Evolutionary conservation across 257 asterid species (phyloP).

Genomic region (Anisodus tanguticus): DNA sequence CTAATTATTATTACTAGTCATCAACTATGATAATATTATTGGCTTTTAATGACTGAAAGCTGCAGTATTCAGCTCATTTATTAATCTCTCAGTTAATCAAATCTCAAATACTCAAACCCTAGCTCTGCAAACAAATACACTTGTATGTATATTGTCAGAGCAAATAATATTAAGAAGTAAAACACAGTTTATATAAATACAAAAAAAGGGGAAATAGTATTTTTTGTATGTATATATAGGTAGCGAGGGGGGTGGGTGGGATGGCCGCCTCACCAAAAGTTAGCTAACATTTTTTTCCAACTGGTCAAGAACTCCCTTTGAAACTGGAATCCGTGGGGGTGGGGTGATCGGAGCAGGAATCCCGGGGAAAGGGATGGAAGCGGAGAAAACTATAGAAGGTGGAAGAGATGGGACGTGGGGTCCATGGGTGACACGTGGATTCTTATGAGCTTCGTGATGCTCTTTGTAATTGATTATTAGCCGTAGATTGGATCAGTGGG

Average conservation of each 20-base stretch:
- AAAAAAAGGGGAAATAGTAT: background rate
- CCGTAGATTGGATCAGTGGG: background rate
- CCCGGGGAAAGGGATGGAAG: background rate
- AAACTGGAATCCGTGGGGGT: no score
- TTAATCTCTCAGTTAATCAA: constrained; percentile 13
- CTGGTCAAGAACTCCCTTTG: no score
- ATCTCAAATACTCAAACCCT: constrained; percentile 21
- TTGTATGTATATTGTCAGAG: constrained; percentile 8
- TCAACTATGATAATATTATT: background rate
- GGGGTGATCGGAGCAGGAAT: constrained; percentile 11
- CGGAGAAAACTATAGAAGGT: constrained; percentile 20
- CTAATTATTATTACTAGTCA: background rate
- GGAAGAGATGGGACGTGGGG: background rate
- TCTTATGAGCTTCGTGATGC: background rate
- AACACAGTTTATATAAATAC: background rate
- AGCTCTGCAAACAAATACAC: constrained; percentile 3
- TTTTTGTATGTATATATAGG: background rate
- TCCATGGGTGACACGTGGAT: constrained; percentile 4
- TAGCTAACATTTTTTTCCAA: no score
- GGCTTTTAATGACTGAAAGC: background rate
- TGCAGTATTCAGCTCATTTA: background rate
- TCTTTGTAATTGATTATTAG: background rate
- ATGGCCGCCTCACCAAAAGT: no score
- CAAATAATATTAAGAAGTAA: background rate
- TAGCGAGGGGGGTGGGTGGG: background rate